Percentiles rank a stretch among this genome's conserved stretches.
Conservation (phyloP, 306 rosid species). For the Bauhinia variegata region DNA sequence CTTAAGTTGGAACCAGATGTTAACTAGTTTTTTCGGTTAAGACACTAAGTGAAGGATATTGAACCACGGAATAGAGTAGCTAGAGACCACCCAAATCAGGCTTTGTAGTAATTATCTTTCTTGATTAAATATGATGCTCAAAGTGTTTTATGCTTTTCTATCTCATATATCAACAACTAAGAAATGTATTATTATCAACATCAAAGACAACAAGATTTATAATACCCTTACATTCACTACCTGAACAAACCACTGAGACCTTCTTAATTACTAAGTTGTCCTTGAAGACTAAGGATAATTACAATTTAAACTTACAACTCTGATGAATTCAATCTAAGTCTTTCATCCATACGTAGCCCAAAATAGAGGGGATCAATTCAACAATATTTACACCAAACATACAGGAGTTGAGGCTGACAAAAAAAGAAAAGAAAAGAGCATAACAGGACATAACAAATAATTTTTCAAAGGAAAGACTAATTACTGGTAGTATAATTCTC, state of each 20-base stretch:
- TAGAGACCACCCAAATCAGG: not conserved
- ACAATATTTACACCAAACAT: slow-evolving; percentile 7
- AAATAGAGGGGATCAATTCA: slow-evolving; percentile 30
- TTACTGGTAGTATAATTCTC: slow-evolving; percentile 76
- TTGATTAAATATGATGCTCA: not conserved
- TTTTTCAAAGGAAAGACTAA: slow-evolving; percentile 30
- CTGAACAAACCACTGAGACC: slow-evolving; percentile 10
- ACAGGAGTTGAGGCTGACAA: slow-evolving; percentile 19
- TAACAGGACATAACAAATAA: slow-evolving; percentile 15
- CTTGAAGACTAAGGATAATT: slow-evolving; percentile 12
- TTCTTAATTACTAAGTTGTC: not conserved
- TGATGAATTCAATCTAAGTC: slow-evolving; percentile 23
- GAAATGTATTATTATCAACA: not conserved
- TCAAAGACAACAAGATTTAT: not conserved
- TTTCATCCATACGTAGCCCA: slow-evolving; percentile 11
- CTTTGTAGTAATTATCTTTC: not conserved
- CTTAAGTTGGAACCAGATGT: not conserved
- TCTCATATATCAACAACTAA: not conserved
- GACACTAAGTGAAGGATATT: slow-evolving; percentile 1
- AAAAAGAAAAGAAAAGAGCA: slow-evolving; percentile 22
- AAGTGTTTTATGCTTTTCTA: not conserved
- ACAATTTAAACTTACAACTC: slow-evolving; percentile 14
- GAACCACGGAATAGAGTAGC: not conserved
- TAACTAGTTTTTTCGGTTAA: slow-evolving; percentile 10
- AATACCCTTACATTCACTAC: not conserved